Conservation (phyloP, 768 basidiomycete species). For the Lanmaoa pseudosensibilis region DNA sequence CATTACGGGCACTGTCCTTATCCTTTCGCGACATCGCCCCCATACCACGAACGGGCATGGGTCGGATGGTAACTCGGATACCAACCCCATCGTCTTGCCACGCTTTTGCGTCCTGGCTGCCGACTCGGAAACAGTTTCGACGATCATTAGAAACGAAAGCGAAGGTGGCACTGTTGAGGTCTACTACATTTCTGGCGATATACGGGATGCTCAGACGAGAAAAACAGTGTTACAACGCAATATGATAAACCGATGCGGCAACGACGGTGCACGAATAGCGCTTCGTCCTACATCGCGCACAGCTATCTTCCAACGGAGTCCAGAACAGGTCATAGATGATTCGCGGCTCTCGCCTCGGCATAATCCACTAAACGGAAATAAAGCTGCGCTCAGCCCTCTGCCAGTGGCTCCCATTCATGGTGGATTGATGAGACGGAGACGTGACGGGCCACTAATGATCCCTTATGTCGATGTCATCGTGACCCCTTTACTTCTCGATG, state of each 20-base stretch:
- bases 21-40: slow-evolving; percentile 46
- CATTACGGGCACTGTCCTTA: slow-evolving; percentile 62
- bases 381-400: slow-evolving; percentile 10
- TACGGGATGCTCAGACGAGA: slow-evolving; percentile 59
- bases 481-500: slow-evolving; percentile 44
- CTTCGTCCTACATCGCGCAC: slow-evolving; percentile 42
- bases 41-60: slow-evolving; percentile 24
- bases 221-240: slow-evolving; percentile 64
- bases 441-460: slow-evolving; percentile 61
- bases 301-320: slow-evolving; percentile 18
- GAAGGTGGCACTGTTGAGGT: slow-evolving; percentile 58
- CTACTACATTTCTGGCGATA: slow-evolving; percentile 56
- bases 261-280: slow-evolving; percentile 59
- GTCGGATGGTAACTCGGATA: slow-evolving; percentile 34
- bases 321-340: slow-evolving; percentile 23
- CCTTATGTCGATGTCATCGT: slow-evolving; percentile 55
- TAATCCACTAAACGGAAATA: slow-evolving; percentile 24
- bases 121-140: slow-evolving; percentile 59
- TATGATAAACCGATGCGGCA: slow-evolving; percentile 58
- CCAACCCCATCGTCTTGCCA: slow-evolving; percentile 60
- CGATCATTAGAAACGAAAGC: slow-evolving; percentile 60
- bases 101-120: slow-evolving; percentile 68
- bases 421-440: slow-evolving; percentile 40
- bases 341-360: slow-evolving; percentile 20
- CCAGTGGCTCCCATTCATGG: slow-evolving; percentile 20